Percentiles rank a stretch among this genome's conserved stretches.
Evolutionary conservation across 2,329 filamentous ascomycete species (phyloP).

Genomic region (Arthrobotrys megalospora): DNA sequence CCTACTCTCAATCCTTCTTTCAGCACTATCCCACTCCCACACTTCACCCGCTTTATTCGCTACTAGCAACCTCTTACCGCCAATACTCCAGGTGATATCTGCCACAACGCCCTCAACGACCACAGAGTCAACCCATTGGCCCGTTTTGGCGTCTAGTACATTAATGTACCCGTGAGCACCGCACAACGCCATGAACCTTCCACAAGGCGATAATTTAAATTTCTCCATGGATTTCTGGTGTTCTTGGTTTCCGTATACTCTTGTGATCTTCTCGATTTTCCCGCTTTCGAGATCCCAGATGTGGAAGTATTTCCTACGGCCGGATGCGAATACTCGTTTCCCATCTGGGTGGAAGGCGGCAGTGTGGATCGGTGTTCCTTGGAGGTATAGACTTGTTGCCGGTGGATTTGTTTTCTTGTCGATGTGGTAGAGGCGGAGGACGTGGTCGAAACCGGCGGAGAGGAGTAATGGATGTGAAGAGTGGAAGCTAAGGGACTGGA

Average conservation of each 20-base stretch:
- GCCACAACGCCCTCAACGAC: constrained; percentile 88
- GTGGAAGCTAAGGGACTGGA: constrained; percentile 90
- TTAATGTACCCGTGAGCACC: constrained; percentile 88
- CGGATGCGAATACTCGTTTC: constrained; percentile 87
- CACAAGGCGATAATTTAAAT: constrained; percentile 89
- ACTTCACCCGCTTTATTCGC: constrained; percentile 89
- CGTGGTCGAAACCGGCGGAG: constrained; percentile 87
- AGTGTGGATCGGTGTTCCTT: constrained; percentile 84
- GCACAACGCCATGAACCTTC: constrained; percentile 85
- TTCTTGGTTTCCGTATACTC: constrained; percentile 80
- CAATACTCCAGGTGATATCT: constrained; percentile 85
- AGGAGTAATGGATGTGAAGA: constrained; percentile 88
- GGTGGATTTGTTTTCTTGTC: constrained; percentile 81
- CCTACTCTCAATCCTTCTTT: constrained; percentile 79
- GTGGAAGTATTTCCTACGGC: constrained; percentile 91
- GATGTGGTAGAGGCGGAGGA: constrained; percentile 90
- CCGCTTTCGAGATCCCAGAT: constrained; percentile 91
- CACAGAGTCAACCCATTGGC: constrained; percentile 89
- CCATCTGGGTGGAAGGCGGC: constrained; percentile 83
- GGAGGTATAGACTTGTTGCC: constrained; percentile 89
- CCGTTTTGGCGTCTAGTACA: constrained; percentile 81
- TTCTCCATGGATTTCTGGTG: constrained; percentile 87
- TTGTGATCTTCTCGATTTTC: constrained; percentile 83
- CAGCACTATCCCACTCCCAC: constrained; percentile 84
- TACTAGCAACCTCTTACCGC: constrained; percentile 84